Evolutionary conservation across 768 basidiomycete genomes (phyloP).

Genomic region (Russula dissimulans): DNA sequence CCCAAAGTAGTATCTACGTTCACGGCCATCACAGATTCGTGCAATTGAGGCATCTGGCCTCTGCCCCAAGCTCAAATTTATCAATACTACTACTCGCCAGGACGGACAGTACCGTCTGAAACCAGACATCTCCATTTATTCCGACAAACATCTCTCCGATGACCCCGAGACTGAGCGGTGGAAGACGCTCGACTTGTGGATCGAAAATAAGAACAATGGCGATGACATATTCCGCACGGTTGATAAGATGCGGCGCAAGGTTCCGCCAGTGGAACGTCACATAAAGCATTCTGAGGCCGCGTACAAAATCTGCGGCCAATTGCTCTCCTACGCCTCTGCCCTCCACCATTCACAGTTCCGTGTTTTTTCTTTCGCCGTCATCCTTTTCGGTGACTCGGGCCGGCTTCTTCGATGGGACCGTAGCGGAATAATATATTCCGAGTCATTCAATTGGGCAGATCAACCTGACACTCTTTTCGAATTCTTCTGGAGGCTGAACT

Average conservation of each 20-base stretch:
- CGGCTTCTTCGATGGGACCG: conserved; percentile 10
- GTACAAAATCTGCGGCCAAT: not conserved
- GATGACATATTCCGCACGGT: not conserved
- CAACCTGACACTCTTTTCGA: not conserved
- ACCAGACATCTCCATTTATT: conserved; percentile 1
- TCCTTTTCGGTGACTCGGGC: not conserved
- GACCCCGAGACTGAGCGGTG: conserved; percentile 1
- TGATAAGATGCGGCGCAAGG: not conserved
- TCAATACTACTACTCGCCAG: not conserved
- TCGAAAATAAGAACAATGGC: not conserved
- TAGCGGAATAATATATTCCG: not conserved
- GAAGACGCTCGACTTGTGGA: not conserved
- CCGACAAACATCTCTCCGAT: not conserved
- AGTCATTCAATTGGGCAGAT: not conserved
- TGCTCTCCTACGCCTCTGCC: not conserved
- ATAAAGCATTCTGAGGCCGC: not conserved
- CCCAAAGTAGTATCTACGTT: not conserved
- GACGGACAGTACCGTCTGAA: not conserved
- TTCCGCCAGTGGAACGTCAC: not conserved
- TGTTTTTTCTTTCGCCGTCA: not conserved
- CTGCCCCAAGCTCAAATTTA: not conserved
- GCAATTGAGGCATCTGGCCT: not conserved
- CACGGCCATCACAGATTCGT: not conserved
- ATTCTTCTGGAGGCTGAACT: conserved; percentile 8
- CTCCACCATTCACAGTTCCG: not conserved